Evolutionary conservation across 1,284 basidiomycete genomes (phyloP), one percentile per base, ranked within the genome.

Genomic region (Gymnopus androsaceus): DNA sequence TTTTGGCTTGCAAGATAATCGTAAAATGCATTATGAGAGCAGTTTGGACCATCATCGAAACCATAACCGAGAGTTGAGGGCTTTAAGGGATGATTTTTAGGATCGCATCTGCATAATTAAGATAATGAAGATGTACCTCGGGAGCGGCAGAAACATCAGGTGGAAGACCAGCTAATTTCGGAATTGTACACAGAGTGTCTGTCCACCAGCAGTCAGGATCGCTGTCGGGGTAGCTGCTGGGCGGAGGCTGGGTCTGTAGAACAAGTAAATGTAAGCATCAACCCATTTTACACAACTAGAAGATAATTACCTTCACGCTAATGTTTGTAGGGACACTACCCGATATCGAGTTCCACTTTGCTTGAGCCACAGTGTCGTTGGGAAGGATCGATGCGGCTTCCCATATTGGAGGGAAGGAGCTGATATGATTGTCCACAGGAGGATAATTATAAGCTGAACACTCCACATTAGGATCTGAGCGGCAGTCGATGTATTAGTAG

Each of bases 1-100:
- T 88, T 76, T 60, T 90, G 72, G 46, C 78, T 67, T 37, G 75
- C 66, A 55, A 93, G 75, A 62, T 75, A 88, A 63, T 87, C 73
- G 54, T 90, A 85, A 58, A 88, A 83, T 3, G 73, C 74, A 51
- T 83, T 80, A 55, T 83, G 80, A 1, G 78, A 85, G 52, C 90
- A 91, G 52, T 87, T 89, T 11, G 92, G 92, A 3, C 87, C 87
- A 60, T 88, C 85, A 60, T 88, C 86, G 64, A 86, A 88, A 2
- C 75, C 77, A 58, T 79, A 83, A 46, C 76, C 85, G 57, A 88
- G 81, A n/a, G 84, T 85, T 58, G 75, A 72, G 63, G 87, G 85
- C 77, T 81, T 51, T 30, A 36, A 9, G n/a, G 28, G 14, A 27
- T 12, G 33, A 33, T 14, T 25, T 44, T 41, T 41, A 19, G 50